A percentile compares a stretch with the other conserved stretches of the same genome.
Evolutionary conservation across 495 filamentous ascomycete species (phyloP).

Genomic region (Penicillium fimorum): DNA sequence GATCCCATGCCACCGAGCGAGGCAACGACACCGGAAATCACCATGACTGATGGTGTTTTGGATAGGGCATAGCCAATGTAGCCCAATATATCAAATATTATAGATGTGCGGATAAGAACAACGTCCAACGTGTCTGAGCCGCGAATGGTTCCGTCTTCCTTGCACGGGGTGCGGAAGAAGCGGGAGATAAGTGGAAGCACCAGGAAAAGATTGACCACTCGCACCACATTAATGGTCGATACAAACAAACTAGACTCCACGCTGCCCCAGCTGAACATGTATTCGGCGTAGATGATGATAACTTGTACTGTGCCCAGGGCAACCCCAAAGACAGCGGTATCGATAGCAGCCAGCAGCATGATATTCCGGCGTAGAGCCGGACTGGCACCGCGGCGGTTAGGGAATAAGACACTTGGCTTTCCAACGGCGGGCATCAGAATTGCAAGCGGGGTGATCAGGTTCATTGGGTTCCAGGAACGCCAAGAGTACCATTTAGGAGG

Average conservation of each 20-base stretch:
- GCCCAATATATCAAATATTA: slow-evolving; percentile 76
- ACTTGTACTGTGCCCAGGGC: slow-evolving; percentile 78
- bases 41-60: slow-evolving; percentile 52
- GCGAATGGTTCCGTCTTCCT: slow-evolving; percentile 47
- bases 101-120: slow-evolving; percentile 66
- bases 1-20: slow-evolving; percentile 79
- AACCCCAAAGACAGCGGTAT: slow-evolving; percentile 74
- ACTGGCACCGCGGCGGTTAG: slow-evolving; percentile 61
- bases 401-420: slow-evolving; percentile 54
- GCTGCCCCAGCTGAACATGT: slow-evolving; percentile 77
- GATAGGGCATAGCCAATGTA: slow-evolving; percentile 70
- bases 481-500: slow-evolving; percentile 18
- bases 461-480: slow-evolving; percentile 45
- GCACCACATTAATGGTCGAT: slow-evolving; percentile 67
- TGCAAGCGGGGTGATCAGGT: slow-evolving; percentile 70
- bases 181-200: slow-evolving; percentile 72
- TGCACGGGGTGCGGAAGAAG: slow-evolving; percentile 55
- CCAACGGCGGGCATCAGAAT: slow-evolving; percentile 75
- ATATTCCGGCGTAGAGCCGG: slow-evolving; percentile 71
- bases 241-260: slow-evolving; percentile 76
- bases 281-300: slow-evolving; percentile 74
- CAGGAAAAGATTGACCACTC: slow-evolving; percentile 71
- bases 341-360: slow-evolving; percentile 72
- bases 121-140: slow-evolving; percentile 84
- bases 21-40: slow-evolving; percentile 66